Percentiles rank a stretch among this genome's conserved stretches.
Evolutionary conservation across 768 basidiomycete species (phyloP).

Genomic region (Leccinellum luteum): DNA sequence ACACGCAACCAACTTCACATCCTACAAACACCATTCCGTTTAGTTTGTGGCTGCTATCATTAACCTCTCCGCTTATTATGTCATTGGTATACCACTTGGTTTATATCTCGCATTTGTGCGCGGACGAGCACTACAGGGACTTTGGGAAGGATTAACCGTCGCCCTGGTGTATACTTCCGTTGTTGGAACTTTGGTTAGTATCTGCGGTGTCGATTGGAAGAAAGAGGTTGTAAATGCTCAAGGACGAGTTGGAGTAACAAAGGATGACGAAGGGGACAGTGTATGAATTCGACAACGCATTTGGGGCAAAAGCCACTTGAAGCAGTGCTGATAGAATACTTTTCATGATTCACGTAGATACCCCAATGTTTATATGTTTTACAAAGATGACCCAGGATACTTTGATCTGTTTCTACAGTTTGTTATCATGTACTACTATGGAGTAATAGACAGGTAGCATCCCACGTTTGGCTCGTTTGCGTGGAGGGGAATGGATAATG

Average conservation of each 20-base stretch:
- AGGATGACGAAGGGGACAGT: constrained; percentile 28
- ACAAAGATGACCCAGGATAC: neutral
- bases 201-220: constrained; percentile 64
- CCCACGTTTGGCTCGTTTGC: no score
- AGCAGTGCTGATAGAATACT: neutral
- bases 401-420: neutral
- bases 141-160: constrained; percentile 82
- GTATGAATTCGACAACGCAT: neutral
- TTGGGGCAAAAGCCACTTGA: no score
- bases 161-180: constrained; percentile 63
- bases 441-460: no score
- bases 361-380: no score
- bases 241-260: constrained; percentile 36
- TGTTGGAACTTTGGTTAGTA: constrained; percentile 50
- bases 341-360: neutral
- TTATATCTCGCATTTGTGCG: constrained; percentile 69
- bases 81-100: constrained; percentile 81
- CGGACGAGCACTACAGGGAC: constrained; percentile 59
- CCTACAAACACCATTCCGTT: neutral
- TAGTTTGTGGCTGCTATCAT: constrained; percentile 73
- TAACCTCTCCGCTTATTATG: constrained; percentile 64
- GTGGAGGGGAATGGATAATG: no score
- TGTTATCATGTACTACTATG: neutral
- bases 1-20: neutral
- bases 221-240: constrained; percentile 42